These are phyloP conservation scores for Puccinia hordei DNA, from an alignment of 1,284 basidiomycete genomes.

Conservation along the genomic window DNA sequence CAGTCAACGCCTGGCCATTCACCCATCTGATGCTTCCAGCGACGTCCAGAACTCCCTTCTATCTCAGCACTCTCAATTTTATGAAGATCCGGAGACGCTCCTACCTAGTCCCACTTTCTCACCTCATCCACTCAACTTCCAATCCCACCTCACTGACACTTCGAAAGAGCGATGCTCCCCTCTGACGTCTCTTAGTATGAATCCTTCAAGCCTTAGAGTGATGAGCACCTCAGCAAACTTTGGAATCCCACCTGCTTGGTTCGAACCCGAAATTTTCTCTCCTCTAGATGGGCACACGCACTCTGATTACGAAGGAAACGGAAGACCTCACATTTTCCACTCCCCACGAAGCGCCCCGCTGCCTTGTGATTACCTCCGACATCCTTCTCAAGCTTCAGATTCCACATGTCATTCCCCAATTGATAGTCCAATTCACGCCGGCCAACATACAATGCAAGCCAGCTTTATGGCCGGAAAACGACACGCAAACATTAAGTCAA, in stretches of 20 bases:
- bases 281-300: constrained; percentile 2
- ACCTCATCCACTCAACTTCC: background rate
- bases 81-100: constrained; percentile 32
- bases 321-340: background rate
- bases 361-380: background rate
- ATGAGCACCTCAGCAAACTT: constrained; percentile 12
- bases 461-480: background rate
- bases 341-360: background rate
- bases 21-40: constrained; percentile 28
- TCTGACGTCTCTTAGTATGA: constrained; percentile 6
- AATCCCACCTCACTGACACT: background rate
- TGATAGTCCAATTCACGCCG: background rate
- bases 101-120: constrained; percentile 19
- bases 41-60: constrained; percentile 8
- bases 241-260: constrained; percentile 30
- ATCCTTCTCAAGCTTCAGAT: background rate
- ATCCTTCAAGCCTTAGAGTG: constrained; percentile 10
- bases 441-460: background rate
- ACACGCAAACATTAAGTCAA: background rate
- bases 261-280: constrained; percentile 14
- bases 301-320: constrained; percentile 24
- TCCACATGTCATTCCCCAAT: background rate
- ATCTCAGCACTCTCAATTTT: background rate
- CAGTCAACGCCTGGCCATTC: background rate
- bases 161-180: background rate